Percentiles rank a stretch among this genome's conserved stretches.
phyloP scores from a whole-genome alignment of 164 flowering plant species.

The Warburgia ugandensis region DNA sequence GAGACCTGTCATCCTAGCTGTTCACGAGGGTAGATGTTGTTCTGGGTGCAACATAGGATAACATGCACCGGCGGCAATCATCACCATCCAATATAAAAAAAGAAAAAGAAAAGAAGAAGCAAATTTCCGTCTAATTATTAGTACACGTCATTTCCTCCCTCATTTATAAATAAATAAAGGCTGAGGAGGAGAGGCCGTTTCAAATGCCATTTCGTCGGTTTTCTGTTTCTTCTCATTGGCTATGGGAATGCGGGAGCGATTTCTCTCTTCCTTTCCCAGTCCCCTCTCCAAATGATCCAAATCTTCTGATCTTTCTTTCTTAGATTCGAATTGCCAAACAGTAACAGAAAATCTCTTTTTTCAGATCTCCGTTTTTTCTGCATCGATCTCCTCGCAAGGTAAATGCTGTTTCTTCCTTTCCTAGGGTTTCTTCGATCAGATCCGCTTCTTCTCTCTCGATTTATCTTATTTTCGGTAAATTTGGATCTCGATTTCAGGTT shows the following conservation, averaged over 20 bases:
- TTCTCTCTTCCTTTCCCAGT: conserved; percentile 1
- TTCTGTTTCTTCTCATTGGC: conserved; percentile 22
- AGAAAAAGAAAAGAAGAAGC: too few species aligned
- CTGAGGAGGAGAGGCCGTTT: conserved; percentile 22
- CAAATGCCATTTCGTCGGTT: conserved; percentile 26
- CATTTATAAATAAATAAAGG: conserved; percentile 3
- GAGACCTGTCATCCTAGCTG: too few species aligned
- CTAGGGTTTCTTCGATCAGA: conserved; percentile 3
- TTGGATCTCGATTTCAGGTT: too few species aligned
- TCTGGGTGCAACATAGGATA: too few species aligned
- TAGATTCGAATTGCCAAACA: background rate
- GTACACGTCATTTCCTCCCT: background rate
- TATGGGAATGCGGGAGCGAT: background rate
- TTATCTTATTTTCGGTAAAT: background rate
- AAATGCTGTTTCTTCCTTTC: background rate
- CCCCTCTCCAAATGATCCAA: conserved; percentile 4
- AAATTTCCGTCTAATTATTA: background rate
- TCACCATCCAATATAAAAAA: too few species aligned
- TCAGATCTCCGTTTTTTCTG: background rate
- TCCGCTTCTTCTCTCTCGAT: conserved; percentile 2
- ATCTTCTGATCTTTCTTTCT: background rate
- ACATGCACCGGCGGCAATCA: too few species aligned
- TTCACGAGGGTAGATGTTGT: too few species aligned
- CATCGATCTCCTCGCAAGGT: conserved; percentile 1
- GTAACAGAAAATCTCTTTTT: background rate